These are phyloP conservation scores for Aspergillus terreus DNA, from an alignment of 2,329 filamentous ascomycete genomes.

Conservation along the genomic window DNA sequence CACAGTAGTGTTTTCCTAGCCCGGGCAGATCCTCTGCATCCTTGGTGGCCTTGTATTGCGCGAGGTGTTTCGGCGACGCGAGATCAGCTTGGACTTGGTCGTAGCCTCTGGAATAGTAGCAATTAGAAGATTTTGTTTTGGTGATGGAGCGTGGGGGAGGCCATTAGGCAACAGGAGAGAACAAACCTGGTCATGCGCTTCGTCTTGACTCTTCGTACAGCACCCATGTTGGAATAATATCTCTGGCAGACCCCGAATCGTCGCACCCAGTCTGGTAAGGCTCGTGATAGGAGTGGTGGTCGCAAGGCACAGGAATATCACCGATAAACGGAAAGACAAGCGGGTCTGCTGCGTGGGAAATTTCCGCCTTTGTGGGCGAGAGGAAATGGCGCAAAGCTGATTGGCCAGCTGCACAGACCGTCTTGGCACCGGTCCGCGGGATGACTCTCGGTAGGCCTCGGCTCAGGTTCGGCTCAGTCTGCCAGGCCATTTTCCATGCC, in stretches of 20 bases:
- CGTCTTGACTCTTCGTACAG: conserved; percentile 66
- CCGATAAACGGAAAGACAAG: conserved; percentile 37
- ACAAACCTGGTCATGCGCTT: conserved; percentile 63
- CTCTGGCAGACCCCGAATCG: neutral
- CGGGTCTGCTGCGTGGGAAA: conserved; percentile 24
- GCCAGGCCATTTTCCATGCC: conserved; percentile 16
- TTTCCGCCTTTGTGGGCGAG: conserved; percentile 26
- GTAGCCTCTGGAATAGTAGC: conserved; percentile 64
- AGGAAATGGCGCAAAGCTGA: conserved; percentile 22
- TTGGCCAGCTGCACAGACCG: conserved; percentile 3
- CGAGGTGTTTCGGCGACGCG: conserved; percentile 71
- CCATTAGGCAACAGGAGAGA: conserved; percentile 1
- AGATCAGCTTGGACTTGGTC: conserved; percentile 90
- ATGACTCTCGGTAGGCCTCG: conserved; percentile 33
- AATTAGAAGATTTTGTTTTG: conserved; percentile 11
- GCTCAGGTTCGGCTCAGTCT: conserved; percentile 29
- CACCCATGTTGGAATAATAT: conserved; percentile 57
- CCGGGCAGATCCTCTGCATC: conserved; percentile 82
- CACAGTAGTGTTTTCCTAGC: conserved; percentile 80
- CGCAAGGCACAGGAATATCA: conserved; percentile 22
- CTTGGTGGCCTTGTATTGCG: conserved; percentile 74
- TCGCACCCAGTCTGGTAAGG: conserved; percentile 1
- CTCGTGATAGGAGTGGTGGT: neutral
- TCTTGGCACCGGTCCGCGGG: conserved; percentile 25
- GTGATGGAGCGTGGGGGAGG: conserved; percentile 6